Base-by-base conservation (phyloP, 352 stramenopile species). In the Phytophthora sojae region DNA sequence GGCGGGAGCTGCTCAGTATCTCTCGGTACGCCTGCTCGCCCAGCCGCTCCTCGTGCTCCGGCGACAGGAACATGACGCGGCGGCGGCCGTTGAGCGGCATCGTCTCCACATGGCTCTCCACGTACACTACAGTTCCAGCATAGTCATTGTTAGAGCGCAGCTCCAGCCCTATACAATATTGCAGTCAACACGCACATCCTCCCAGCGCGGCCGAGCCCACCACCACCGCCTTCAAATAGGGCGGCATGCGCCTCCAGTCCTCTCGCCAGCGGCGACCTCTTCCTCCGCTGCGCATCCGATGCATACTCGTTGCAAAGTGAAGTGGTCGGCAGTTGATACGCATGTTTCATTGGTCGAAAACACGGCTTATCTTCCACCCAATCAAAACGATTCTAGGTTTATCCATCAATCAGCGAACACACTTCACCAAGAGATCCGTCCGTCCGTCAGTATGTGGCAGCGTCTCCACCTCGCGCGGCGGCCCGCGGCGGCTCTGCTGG, bases 21-120 rank as follows among this genome's bases (percentile, higher is more conserved):
- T 89, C 71, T 15, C 80, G 70, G 64, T 77, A 89, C 6, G 83
- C 83, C 6, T 80, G 81, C 54, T 88, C 73, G 1, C 83, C 85
- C 11, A 93, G 64, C 21, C 54, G 64, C 64, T 86, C 76, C 55
- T 93, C 85, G 35, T 78, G 70, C 25, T 64, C 79, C 71, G 61
- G 77, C 0, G 80, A 91, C 0, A 93, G 65, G 47, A 93, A 83
- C 86, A 93, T 93, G 55, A 93, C 2, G 6, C 86, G 78, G 6
- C 74, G 78, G 1, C 86, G 75, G 2, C 80, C 81, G 11, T 78
- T 92, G 47, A 87, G 55, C 8, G 81, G 79, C 79, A 93, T 87
- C 12, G 79, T 89, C 69, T 93, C 86, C 14, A 93, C 61, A 66
- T 91, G 81, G 53, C 64, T 81, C 23, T 49, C 64, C 9, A 84